A percentile compares a stretch with the other conserved stretches of the same genome.
Evolutionary conservation across 2,329 filamentous ascomycete species (phyloP).

Genomic region (Fusarium coffeatum): DNA sequence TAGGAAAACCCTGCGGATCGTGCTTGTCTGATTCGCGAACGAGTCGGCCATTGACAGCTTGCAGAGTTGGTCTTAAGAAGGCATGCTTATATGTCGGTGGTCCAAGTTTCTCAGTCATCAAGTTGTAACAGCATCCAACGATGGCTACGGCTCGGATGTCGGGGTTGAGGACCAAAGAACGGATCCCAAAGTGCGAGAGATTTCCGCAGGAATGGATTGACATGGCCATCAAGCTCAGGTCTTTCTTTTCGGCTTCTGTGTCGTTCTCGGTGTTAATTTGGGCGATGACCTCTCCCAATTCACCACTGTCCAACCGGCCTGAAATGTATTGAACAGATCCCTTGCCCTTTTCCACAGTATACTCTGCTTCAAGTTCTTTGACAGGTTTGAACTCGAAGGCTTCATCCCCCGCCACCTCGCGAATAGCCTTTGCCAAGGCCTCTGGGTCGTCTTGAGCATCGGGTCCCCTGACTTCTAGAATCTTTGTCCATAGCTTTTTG

Average conservation of each 20-base stretch:
- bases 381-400: slow-evolving; percentile 61
- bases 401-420: slow-evolving; percentile 51
- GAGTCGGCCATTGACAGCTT: slow-evolving; percentile 76
- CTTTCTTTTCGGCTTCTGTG: slow-evolving; percentile 45
- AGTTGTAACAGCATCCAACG: slow-evolving; percentile 98
- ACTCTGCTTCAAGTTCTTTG: slow-evolving; percentile 61
- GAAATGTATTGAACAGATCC: slow-evolving; percentile 83
- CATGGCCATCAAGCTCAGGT: slow-evolving; percentile 79
- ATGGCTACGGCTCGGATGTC: slow-evolving; percentile 91
- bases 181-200: slow-evolving; percentile 92
- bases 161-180: slow-evolving; percentile 85
- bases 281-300: slow-evolving; percentile 74
- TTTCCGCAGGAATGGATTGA: slow-evolving; percentile 98
- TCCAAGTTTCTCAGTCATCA: slow-evolving; percentile 89
- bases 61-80: slow-evolving; percentile 74
- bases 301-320: slow-evolving; percentile 77
- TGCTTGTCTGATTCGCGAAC: slow-evolving; percentile 74
- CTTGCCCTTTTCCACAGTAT: slow-evolving; percentile 69
- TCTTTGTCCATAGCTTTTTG: slow-evolving; percentile 78
- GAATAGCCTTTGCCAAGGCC: slow-evolving; percentile 49
- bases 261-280: slow-evolving; percentile 60
- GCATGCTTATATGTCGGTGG: slow-evolving; percentile 89
- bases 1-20: slow-evolving; percentile 93
- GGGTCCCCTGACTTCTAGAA: slow-evolving; percentile 55
- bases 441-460: slow-evolving; percentile 56